phyloP scores from a whole-genome alignment of 2,329 filamentous ascomycete genomes.

The Monilinia vaccinii-corymbosi region DNA sequence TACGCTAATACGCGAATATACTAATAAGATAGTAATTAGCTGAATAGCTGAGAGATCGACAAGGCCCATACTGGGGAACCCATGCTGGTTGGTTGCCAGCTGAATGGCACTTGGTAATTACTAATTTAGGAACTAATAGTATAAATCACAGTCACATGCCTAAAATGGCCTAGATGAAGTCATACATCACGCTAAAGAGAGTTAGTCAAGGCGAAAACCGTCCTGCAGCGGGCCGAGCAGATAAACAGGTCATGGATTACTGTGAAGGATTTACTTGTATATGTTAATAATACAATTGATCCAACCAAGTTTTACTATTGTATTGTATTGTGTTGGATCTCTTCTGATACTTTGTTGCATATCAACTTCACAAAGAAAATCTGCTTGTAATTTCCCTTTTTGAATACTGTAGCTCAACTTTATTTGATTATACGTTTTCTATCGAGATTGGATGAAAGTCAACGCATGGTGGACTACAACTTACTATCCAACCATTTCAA shows the following conservation, averaged over 20 bases:
- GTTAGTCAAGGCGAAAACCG: constrained; percentile 14
- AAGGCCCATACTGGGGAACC: not conserved
- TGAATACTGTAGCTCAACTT: not conserved
- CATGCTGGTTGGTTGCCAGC: not conserved
- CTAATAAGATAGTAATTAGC: not conserved
- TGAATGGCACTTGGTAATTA: constrained; percentile 5
- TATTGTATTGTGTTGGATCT: not conserved
- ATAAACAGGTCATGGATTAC: constrained; percentile 9
- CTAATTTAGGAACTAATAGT: not conserved
- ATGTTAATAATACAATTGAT: not conserved
- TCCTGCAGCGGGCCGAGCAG: constrained; percentile 28
- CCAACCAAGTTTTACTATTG: not conserved
- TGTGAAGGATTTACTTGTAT: not conserved
- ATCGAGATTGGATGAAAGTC: not conserved
- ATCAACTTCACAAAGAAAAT: constrained; percentile 1
- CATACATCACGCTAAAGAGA: not conserved
- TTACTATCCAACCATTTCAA: not conserved
- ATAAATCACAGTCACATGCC: not conserved
- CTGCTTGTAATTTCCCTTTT: not conserved
- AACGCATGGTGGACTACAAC: not conserved
- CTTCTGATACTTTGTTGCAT: not conserved
- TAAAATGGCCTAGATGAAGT: not conserved
- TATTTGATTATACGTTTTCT: not conserved
- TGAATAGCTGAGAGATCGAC: not conserved
- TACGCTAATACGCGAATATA: too few relatives aligned